Base-by-base conservation (phyloP, 495 filamentous ascomycete genomes). In the Evansstolkia leycettana region DNA sequence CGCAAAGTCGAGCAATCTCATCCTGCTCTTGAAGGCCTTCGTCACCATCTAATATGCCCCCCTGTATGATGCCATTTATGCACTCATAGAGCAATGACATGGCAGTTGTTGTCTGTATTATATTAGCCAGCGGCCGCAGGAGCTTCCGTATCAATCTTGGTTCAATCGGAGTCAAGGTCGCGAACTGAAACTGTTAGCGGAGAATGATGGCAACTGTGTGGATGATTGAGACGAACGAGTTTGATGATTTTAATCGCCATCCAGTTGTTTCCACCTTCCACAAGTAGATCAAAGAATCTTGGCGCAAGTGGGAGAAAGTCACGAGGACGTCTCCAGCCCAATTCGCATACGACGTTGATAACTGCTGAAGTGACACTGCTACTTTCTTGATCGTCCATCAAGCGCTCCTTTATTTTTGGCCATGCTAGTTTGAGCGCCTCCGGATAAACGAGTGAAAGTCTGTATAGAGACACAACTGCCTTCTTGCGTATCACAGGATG, bases 171-270 rank as follows among this genome's bases (percentile, higher is more conserved):
- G 86, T 96, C 42, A 98, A 67, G 11, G 82, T 93, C 25, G 90
- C 88, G 70, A 98, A 98, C 84, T 94, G 49, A 3, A 33, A 11
- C 20, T 3, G 37, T 56, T 28, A 57, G 45, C 5, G 17, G 11
- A 29, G 12, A 5, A 5, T n/a, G 7, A 31, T 17, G 7, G 7
- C 29, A 9, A n/a, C n/a, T n/a, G 7, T 9, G 29, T 15, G 15
- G 29, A 4, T 10, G 17, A 23, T 7, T 12, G 11, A 30, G 12
- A 59, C 78, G 40, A 50, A 90, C 87, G 33, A 98, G 72, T 55
- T 98, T 98, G 51, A 98, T 98, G 36, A 96, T 74, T 48, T 98
- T 98, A 51, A 98, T 96, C 20, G 86, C 88, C 89, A 98, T 96
- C 90, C 90, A 98, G 59, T 98, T 98, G 53, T 98, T 96, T 5